phyloP scores from a whole-genome alignment of 1,284 basidiomycete species.

The Ustilago vetiveriae region DNA sequence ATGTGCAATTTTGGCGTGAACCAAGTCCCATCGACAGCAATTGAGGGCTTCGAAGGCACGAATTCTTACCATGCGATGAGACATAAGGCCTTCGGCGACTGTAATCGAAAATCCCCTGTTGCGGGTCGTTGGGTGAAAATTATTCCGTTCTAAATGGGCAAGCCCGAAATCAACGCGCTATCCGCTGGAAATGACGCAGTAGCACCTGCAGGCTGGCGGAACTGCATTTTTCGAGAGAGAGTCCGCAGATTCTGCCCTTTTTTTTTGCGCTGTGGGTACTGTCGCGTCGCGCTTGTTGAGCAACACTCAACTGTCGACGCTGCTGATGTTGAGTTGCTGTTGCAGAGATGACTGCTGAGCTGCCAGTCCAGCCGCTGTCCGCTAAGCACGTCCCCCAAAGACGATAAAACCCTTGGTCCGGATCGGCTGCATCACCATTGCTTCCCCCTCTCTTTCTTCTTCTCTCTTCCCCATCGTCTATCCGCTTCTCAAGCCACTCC shows the following conservation, averaged over 20 bases:
- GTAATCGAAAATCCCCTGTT: background rate
- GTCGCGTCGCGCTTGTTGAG: conserved; percentile 23
- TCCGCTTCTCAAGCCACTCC: conserved; percentile 27
- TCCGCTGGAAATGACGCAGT: conserved; percentile 1
- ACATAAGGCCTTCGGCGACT: conserved; percentile 6
- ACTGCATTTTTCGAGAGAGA: background rate
- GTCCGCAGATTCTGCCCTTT: background rate
- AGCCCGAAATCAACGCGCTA: conserved; percentile 21
- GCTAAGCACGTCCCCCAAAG: conserved; percentile 14
- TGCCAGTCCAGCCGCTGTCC: background rate
- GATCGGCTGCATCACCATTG: conserved; percentile 22
- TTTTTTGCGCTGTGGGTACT: background rate
- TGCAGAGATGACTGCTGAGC: conserved; percentile 5
- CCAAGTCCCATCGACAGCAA: too few relatives aligned
- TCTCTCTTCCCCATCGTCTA: conserved; percentile 19
- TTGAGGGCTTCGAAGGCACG: conserved; percentile 12
- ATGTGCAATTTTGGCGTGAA: too few relatives aligned
- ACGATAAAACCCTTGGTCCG: conserved; percentile 41
- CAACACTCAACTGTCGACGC: conserved; percentile 5
- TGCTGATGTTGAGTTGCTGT: too few relatives aligned
- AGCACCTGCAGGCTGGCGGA: background rate
- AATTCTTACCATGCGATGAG: background rate
- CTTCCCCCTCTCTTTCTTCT: conserved; percentile 14
- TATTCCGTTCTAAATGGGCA: background rate
- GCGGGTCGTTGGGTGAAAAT: conserved; percentile 3